Base-by-base conservation (phyloP, 257 asterid genomes). In the Prunella vulgaris region DNA sequence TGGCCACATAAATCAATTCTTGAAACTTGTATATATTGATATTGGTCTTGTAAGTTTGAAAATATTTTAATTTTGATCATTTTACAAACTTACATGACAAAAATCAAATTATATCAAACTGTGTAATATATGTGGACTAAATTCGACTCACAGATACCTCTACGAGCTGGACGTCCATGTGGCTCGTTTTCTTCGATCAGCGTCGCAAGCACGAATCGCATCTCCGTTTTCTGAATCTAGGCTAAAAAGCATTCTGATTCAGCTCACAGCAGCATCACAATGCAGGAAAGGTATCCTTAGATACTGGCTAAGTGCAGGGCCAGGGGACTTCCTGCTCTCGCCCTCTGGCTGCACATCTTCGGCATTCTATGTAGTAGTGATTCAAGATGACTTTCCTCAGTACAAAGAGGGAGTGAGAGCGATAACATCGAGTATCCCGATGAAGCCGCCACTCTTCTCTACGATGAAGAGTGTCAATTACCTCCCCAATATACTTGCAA, bases 251-350 rank as follows among this genome's bases (percentile, higher is more conserved):
- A 88, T 92, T 65, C 97, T 92, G 10, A 79, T 92, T 67, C 95
- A 92, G 78, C 96, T 90, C 13, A 21, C 97, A 4, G 82, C 88
- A 14, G 90, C 80, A 18, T 90, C 98, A 21, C 70, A 85, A 51
- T 84, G 90, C 79, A 74, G 76, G 71, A 83, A 77, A 69, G 98
- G 96, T 21, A 84, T 95, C 27, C 83, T 93, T 20, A 69, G 97
- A 72, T 90, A 80, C 79, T 90, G 97, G 97, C 49, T 93, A 38
- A 90, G 93, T 61, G 88, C 92, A 1, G 98, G 98, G 12, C 97
- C 96, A 0, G 97, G 97, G 2, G 85, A 93, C 82, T 88, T 90
- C 86, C 57, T 81, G n/a, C 88, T 93, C 64, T 82, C 97, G 12
- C 91, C 97, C 3, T 69, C 83, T 7, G 86, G 86, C 7, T 85